A percentile compares a stretch with the other conserved stretches of the same genome.
Evolutionary conservation across 2,329 filamentous ascomycete genomes (phyloP).

Genomic region (Ustulina deusta): DNA sequence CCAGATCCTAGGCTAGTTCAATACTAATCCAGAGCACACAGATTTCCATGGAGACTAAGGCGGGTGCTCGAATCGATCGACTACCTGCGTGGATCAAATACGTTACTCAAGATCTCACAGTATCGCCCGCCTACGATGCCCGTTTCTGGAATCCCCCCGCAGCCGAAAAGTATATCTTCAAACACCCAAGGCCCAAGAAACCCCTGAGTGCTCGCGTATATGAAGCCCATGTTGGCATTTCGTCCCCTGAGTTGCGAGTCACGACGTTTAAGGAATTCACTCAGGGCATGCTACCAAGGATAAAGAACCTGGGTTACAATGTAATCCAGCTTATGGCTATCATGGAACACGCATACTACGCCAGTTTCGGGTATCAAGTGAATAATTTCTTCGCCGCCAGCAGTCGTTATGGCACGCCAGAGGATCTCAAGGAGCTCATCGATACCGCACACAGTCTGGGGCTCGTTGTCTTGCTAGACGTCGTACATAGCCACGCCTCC

Average conservation of each 20-base stretch:
- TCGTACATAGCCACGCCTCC: slow-evolving; percentile 97
- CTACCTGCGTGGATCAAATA: slow-evolving; percentile 97
- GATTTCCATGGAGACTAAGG: slow-evolving; percentile 86
- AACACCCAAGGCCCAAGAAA: slow-evolving; percentile 84
- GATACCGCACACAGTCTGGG: slow-evolving; percentile 94
- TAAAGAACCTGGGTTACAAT: slow-evolving; percentile 92
- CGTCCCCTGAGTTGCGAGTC: slow-evolving; percentile 87
- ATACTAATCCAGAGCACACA: slow-evolving; percentile 52
- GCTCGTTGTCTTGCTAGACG: slow-evolving; percentile 89
- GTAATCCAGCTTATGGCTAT: slow-evolving; percentile 98
- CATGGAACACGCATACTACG: slow-evolving; percentile 99
- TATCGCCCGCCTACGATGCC: slow-evolving; percentile 94
- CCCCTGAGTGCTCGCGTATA: slow-evolving; percentile 91
- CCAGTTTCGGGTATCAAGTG: slow-evolving; percentile 98
- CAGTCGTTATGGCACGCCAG: slow-evolving; percentile 91
- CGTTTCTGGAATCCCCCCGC: slow-evolving; percentile 95
- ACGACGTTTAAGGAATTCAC: slow-evolving; percentile 99
- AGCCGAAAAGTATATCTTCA: slow-evolving; percentile 83
- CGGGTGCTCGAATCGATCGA: slow-evolving; percentile 84
- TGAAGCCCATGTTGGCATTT: slow-evolving; percentile 98
- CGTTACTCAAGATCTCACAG: slow-evolving; percentile 89
- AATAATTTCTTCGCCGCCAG: slow-evolving; percentile 99
- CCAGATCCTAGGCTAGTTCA: background rate
- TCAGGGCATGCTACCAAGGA: slow-evolving; percentile 88
- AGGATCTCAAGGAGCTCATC: slow-evolving; percentile 95